Conservation (phyloP, 306 rosid genomes). For the Biancaea sappan region DNA sequence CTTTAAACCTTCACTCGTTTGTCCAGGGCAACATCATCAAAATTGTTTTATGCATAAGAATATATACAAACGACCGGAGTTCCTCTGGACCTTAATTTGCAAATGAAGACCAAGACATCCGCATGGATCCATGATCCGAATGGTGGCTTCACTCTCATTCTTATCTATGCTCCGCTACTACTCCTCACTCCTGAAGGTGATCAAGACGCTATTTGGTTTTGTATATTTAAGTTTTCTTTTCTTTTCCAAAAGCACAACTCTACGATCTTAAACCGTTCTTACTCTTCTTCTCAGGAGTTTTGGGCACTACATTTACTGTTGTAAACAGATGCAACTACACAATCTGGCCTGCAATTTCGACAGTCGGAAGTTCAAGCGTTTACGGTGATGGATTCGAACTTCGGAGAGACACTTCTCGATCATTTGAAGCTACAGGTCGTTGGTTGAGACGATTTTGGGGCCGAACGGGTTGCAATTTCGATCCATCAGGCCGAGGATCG, state of each 20-base stretch:
- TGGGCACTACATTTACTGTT: constrained; percentile 54
- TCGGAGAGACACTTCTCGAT: constrained; percentile 47
- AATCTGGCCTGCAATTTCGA: constrained; percentile 65
- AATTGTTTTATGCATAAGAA: not conserved
- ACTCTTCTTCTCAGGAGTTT: constrained; percentile 34
- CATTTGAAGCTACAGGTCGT: constrained; percentile 53
- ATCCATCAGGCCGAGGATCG: not conserved
- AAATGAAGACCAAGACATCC: not conserved
- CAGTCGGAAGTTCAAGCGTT: constrained; percentile 49
- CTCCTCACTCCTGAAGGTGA: not conserved
- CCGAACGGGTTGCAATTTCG: constrained; percentile 28
- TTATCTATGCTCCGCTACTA: not conserved
- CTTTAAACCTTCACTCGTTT: not conserved
- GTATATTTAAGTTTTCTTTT: not conserved
- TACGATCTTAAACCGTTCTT: not conserved
- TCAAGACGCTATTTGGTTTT: not conserved
- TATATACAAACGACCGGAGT: too few relatives aligned
- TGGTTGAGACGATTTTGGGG: constrained; percentile 70
- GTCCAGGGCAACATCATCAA: not conserved
- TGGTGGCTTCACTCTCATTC: not conserved
- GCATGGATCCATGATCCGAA: not conserved
- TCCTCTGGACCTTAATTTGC: too few relatives aligned
- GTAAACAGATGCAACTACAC: constrained; percentile 58
- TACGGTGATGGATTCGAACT: constrained; percentile 58
- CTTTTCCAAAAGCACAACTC: not conserved